A percentile compares a stretch with the other conserved stretches of the same genome.
phyloP scores from a whole-genome alignment of 768 basidiomycete genomes.

The Boletus edulis region DNA sequence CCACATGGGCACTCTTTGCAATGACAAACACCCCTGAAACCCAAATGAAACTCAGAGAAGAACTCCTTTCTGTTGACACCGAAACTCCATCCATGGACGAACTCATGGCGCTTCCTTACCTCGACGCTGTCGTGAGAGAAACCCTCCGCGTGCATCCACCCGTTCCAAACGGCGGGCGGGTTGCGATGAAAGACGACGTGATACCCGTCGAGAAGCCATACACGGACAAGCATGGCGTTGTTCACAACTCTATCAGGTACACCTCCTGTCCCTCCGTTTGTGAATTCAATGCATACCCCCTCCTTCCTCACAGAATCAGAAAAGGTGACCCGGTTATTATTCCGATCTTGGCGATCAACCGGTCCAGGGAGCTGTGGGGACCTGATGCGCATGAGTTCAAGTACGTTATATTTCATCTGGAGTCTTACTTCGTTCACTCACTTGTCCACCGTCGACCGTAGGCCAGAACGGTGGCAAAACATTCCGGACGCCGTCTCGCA shows the following conservation, averaged over 20 bases:
- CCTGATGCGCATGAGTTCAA: too few relatives aligned
- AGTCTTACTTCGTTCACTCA: too few relatives aligned
- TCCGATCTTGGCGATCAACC: slow-evolving; percentile 54
- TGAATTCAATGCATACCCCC: not conserved
- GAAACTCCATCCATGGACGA: slow-evolving; percentile 69
- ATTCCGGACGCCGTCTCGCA: too few relatives aligned
- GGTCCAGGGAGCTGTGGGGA: too few relatives aligned
- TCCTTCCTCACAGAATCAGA: slow-evolving; percentile 27
- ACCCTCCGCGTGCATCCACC: slow-evolving; percentile 51
- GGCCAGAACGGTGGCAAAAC: too few relatives aligned
- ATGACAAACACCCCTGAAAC: slow-evolving; percentile 46
- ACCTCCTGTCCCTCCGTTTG: not conserved
- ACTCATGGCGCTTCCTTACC: slow-evolving; percentile 61
- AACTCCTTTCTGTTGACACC: slow-evolving; percentile 48
- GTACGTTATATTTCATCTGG: too few relatives aligned
- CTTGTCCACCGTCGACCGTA: too few relatives aligned
- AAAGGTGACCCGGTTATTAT: slow-evolving; percentile 49
- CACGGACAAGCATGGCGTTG: slow-evolving; percentile 40
- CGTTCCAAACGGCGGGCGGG: slow-evolving; percentile 42
- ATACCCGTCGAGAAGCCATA: slow-evolving; percentile 48
- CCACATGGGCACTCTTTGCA: slow-evolving; percentile 58
- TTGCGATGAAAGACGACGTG: slow-evolving; percentile 51
- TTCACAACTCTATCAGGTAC: slow-evolving; percentile 40
- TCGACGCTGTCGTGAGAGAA: slow-evolving; percentile 65
- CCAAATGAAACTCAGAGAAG: slow-evolving; percentile 58